A percentile compares a stretch with the other conserved stretches of the same genome.
Conservation (phyloP, 441 rosid genomes). For the Erysimum cheiri region DNA sequence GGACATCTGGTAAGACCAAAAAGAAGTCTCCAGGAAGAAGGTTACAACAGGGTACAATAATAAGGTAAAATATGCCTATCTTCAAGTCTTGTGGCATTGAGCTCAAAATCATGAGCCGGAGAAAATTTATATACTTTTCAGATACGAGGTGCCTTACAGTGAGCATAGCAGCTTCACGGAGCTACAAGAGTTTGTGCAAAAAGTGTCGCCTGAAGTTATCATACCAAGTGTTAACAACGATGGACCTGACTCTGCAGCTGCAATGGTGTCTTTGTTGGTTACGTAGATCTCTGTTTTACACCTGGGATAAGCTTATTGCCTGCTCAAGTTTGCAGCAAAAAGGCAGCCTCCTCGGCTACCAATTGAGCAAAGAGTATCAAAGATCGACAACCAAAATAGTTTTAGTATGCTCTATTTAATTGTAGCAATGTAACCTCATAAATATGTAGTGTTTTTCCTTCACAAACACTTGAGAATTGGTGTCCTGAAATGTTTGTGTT, state of each 20-base stretch:
- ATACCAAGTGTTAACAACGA: constrained; percentile 89
- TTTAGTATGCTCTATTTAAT: background rate
- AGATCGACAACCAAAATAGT: background rate
- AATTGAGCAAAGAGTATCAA: background rate
- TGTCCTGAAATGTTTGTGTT: background rate
- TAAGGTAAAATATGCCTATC: constrained; percentile 55
- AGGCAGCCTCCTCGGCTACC: constrained; percentile 18
- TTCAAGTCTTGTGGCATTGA: background rate
- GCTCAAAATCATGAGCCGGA: background rate
- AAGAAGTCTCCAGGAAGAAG: constrained; percentile 88
- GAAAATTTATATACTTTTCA: constrained; percentile 29
- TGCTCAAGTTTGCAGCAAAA: constrained; percentile 5
- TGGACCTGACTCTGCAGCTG: constrained; percentile 73
- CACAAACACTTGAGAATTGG: background rate
- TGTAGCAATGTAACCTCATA: no score
- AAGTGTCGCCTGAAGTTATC: constrained; percentile 70
- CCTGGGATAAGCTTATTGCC: background rate
- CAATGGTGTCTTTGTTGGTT: constrained; percentile 75
- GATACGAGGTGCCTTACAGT: constrained; percentile 96
- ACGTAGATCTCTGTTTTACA: constrained; percentile 44
- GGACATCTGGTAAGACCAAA: constrained; percentile 87
- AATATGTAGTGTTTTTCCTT: no score
- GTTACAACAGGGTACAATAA: constrained; percentile 94
- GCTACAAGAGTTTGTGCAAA: constrained; percentile 80
- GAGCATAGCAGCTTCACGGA: constrained; percentile 94